Evolutionary conservation across 495 filamentous ascomycete genomes (phyloP), one percentile per base, ranked within the genome.

Genomic region (Aspergillus leporis): DNA sequence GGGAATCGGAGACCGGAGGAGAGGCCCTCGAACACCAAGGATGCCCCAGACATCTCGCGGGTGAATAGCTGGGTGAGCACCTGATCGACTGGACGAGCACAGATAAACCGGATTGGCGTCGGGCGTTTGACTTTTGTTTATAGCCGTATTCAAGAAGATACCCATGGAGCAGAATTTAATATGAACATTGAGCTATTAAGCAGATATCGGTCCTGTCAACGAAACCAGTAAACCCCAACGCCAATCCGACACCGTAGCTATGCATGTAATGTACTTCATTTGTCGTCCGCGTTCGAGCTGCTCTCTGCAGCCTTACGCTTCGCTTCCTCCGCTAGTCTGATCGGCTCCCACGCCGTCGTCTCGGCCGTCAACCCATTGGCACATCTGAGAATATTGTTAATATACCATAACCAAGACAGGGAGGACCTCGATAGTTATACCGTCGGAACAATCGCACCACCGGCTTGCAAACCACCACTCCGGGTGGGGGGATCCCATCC

Each of bases 371-470:
- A 85, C 55, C 81, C 86, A 65, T 85, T 84, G 30, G 83, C 82
- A 74, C 92, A 95, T 55, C 91, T 96, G 70, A 32, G 28, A 28
- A 18, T 16, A 25, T n/a, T 12, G 56, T 49, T 41, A 61, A 51
- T 23, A 31, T 12, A 7, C 22, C 18, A 52, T 28, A 31, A 50
- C 40, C 55, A 49, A 55, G 34, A 55, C 10, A 28, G 56, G 58
- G 54, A 60, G 41, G 63, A 64, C 53, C 3, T 31, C 32, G 6
- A 21, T 28, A 43, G 49, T 74, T 87, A 74, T 72, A 97, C 92
- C 81, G 78, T 70, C 92, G 82, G 77, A 95, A 96, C 64, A 90
- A 80, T 66, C 90, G 80, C 68, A 90, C 82, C 14, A 95, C 74
- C 12, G 90, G 88, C 75, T 83, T 81, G 69, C 92, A 97, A 48